These are phyloP conservation scores for Tylopilus sp. DNA, from an alignment of 1,284 basidiomycete genomes.

Conservation along the genomic window DNA sequence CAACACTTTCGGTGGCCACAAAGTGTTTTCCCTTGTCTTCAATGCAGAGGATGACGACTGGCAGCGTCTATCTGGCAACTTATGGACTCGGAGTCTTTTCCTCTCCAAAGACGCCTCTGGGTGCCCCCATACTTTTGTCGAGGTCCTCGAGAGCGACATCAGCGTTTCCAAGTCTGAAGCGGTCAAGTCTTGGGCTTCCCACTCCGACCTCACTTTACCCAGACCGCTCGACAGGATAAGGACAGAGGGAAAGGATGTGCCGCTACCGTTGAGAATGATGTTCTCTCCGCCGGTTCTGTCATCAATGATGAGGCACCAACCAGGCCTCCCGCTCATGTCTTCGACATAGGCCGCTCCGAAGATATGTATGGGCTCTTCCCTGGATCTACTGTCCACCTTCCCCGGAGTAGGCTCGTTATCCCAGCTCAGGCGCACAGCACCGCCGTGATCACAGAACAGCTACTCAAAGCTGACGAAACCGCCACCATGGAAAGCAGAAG, in stretches of 20 bases:
- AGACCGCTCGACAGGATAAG: slow-evolving; percentile 20
- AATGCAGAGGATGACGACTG: slow-evolving; percentile 68
- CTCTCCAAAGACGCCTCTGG: slow-evolving; percentile 31
- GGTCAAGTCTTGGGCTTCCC: slow-evolving; percentile 14
- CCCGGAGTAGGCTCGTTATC: slow-evolving; percentile 23
- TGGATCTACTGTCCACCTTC: slow-evolving; percentile 16
- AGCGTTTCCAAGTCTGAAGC: slow-evolving; percentile 31
- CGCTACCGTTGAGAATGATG: slow-evolving; percentile 40
- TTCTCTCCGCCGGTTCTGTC: slow-evolving; percentile 58
- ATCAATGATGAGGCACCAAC: slow-evolving; percentile 48
- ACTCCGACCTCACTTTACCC: slow-evolving; percentile 25
- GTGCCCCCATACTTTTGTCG: slow-evolving; percentile 63
- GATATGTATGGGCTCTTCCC: slow-evolving; percentile 33
- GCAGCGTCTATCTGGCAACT: slow-evolving; percentile 48
- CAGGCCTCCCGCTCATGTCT: slow-evolving; percentile 65
- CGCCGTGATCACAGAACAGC: slow-evolving; percentile 29
- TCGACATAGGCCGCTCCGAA: slow-evolving; percentile 40
- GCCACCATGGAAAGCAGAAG: slow-evolving; percentile 14
- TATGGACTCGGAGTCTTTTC: slow-evolving; percentile 40
- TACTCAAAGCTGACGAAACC: slow-evolving; percentile 16
- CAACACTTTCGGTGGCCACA: slow-evolving; percentile 54
- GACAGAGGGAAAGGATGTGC: slow-evolving; percentile 57
- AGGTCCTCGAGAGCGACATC: slow-evolving; percentile 53
- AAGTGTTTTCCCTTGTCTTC: slow-evolving; percentile 42
- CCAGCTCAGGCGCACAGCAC: slow-evolving; percentile 38